Conservation (phyloP, 2,329 filamentous ascomycete species). For the Endothia cerciana region DNA sequence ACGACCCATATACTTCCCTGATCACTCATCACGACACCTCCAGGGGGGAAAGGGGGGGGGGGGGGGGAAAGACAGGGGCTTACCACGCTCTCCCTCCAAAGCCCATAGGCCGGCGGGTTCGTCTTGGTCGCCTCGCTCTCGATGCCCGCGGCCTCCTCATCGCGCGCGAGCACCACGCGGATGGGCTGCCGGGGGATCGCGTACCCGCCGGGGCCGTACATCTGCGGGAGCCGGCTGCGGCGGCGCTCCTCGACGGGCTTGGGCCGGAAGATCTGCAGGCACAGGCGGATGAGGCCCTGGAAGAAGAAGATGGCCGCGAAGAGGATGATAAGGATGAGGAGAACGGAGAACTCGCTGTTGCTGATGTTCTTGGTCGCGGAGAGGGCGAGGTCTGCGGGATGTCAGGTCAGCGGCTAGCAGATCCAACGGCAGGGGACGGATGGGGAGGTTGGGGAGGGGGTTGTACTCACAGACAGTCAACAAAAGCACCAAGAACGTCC, state of each 20-base stretch:
- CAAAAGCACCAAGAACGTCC: constrained; percentile 61
- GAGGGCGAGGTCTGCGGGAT: constrained; percentile 69
- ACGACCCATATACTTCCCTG: background rate
- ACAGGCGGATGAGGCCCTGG: constrained; percentile 75
- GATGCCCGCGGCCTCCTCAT: constrained; percentile 69
- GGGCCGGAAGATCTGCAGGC: constrained; percentile 64
- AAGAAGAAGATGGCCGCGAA: constrained; percentile 78
- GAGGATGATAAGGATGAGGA: constrained; percentile 79
- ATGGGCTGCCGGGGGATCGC: constrained; percentile 75
- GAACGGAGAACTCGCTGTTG: constrained; percentile 74
- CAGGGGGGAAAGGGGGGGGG: no score
- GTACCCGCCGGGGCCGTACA: constrained; percentile 65
- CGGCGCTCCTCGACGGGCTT: constrained; percentile 38
- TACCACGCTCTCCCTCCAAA: constrained; percentile 83
- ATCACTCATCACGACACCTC: background rate
- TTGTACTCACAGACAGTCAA: constrained; percentile 66
- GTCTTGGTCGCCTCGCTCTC: constrained; percentile 59
- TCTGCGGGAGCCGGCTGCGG: constrained; percentile 41
- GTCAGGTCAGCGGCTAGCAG: constrained; percentile 15
- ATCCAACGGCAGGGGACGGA: background rate
- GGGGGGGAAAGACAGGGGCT: constrained; percentile 41
- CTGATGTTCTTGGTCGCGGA: constrained; percentile 66
- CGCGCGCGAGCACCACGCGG: constrained; percentile 72
- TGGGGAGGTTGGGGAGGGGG: background rate
- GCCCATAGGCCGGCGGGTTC: constrained; percentile 81